Base-by-base conservation (phyloP, 106 monocot species). In the Dioscorea zingiberensis region DNA sequence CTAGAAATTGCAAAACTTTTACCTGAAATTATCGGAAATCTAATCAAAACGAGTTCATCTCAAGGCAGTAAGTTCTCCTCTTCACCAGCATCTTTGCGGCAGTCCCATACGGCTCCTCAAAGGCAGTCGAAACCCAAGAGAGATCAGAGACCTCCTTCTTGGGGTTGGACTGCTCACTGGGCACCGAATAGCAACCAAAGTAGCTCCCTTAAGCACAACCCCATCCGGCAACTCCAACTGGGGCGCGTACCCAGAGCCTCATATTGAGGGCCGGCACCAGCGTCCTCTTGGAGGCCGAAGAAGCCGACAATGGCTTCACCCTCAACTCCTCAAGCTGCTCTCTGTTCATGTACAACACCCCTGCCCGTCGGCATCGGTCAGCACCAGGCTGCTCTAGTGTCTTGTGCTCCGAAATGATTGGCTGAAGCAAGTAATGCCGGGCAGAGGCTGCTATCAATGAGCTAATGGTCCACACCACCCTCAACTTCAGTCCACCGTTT, bases 1-100 rank as follows among this genome's bases (percentile, higher is more conserved):
- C n/a, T n/a, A n/a, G n/a, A n/a, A n/a, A n/a, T n/a, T n/a, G n/a
- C n/a, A n/a, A n/a, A n/a, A n/a, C n/a, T n/a, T n/a, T n/a, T n/a
- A n/a, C n/a, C n/a, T n/a, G n/a, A n/a, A n/a, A n/a, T n/a, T n/a
- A n/a, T n/a, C n/a, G n/a, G n/a, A n/a, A n/a, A n/a, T n/a, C n/a
- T n/a, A n/a, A n/a, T 93, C 83, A 95, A 67, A 95, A 95, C 16
- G 91, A 87, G 78, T 95, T 95, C 94, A 95, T 95, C 76, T 95
- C 91, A 54, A 95, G 77, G 30, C 76, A 73, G 62, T 91, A 85
- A 23, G 68, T 78, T 56, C 78, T 78, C 69, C 85, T 72, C 72
- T 82, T 87, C 63, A 88, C 57, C 17, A 95, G 82, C 75, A 85
- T 62, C 68, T 58, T 83, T 0, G 55, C 91, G 1, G 94, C 94